Percentiles rank a stretch among this genome's conserved stretches.
Evolutionary conservation across 1,284 basidiomycete genomes (phyloP).

Genomic region (Agaricales sp.): DNA sequence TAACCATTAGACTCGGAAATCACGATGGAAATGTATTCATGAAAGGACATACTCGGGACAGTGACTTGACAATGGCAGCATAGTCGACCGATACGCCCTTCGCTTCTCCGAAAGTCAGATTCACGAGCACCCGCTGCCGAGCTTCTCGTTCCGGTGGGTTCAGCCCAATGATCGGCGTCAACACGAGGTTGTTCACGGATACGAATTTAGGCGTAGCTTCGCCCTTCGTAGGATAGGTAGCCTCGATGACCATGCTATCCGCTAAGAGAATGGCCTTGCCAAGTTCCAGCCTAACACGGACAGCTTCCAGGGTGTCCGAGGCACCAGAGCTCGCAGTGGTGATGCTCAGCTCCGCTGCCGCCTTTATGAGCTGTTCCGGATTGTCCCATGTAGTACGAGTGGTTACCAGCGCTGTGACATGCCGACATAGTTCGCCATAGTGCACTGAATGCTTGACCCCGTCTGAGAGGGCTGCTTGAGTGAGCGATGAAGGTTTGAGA

Average conservation of each 20-base stretch:
- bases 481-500: constrained; percentile 25
- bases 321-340: neutral
- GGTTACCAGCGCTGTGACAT: constrained; percentile 21
- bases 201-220: constrained; percentile 17
- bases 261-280: constrained; percentile 36
- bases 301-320: constrained; percentile 14
- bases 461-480: constrained; percentile 28
- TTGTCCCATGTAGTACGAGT: constrained; percentile 13
- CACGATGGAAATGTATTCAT: neutral
- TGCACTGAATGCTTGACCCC: constrained; percentile 35
- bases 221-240: constrained; percentile 10
- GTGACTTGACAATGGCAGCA: constrained; percentile 18
- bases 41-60: constrained; percentile 20
- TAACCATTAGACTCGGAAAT: neutral
- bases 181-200: constrained; percentile 23
- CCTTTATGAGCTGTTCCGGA: constrained; percentile 21
- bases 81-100: constrained; percentile 19
- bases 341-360: constrained; percentile 16
- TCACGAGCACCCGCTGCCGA: constrained; percentile 35
- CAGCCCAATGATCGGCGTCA: constrained; percentile 39
- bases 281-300: constrained; percentile 24
- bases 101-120: constrained; percentile 27
- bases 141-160: constrained; percentile 40
- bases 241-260: constrained; percentile 20
- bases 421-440: constrained; percentile 37